Percentiles rank a stretch among this genome's conserved stretches.
phyloP scores from a whole-genome alignment of 176 grass and related monocot genomes.

The Hyparrhenia diplandra region DNA sequence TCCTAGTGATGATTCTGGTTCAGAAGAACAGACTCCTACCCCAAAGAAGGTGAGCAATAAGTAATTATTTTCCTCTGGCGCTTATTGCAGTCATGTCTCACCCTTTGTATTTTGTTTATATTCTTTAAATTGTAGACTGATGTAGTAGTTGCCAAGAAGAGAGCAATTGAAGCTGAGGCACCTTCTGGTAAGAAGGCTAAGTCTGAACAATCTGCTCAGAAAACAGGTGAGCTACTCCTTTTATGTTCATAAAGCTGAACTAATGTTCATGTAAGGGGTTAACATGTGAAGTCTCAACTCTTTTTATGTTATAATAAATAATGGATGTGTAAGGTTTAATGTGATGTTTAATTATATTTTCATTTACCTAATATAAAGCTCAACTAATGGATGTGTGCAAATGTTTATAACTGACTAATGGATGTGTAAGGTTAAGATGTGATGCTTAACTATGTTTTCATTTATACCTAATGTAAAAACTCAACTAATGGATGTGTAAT shows the following conservation, averaged over 20 bases:
- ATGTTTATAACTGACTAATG: background rate
- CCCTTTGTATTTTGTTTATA: background rate
- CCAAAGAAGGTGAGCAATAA: conserved; percentile 39
- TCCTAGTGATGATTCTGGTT: background rate
- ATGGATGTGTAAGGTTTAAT: background rate
- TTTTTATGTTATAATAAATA: too few relatives aligned
- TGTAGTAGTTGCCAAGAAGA: conserved; percentile 41
- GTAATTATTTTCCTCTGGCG: background rate
- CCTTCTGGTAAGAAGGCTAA: conserved; percentile 73
- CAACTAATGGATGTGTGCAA: background rate
- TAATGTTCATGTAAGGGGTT: too few relatives aligned
- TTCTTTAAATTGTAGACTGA: conserved; percentile 39
- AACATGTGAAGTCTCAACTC: too few relatives aligned
- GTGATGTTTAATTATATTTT: background rate
- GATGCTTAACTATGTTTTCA: background rate
- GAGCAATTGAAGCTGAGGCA: conserved; percentile 30
- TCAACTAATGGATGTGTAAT: background rate
- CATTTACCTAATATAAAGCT: background rate
- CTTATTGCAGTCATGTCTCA: background rate
- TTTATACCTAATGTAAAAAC: background rate
- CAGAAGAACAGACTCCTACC: conserved; percentile 49
- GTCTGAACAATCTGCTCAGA: conserved; percentile 43
- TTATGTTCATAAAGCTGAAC: background rate
- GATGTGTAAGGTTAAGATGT: background rate
- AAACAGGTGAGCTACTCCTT: conserved; percentile 17